Evolutionary conservation across 139 green algal genomes (phyloP).

Genomic region (Coelastrella sp.): DNA sequence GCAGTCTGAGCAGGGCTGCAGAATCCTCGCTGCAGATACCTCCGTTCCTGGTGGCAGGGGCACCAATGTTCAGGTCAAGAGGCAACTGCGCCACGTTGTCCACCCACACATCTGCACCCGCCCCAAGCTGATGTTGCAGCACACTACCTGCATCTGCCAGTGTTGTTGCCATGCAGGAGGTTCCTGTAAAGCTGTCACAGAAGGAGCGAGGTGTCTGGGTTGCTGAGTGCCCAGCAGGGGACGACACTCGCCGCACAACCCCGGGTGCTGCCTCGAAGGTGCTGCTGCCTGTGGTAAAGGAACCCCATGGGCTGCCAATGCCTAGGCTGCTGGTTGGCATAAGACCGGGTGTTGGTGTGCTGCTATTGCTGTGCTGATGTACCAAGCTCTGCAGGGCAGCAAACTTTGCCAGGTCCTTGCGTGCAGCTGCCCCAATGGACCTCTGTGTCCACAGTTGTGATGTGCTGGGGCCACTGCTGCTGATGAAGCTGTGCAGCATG

Average conservation of each 20-base stretch:
- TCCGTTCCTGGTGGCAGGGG: background rate
- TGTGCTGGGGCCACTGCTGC: background rate
- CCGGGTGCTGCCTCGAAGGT: background rate
- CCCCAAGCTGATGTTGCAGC: background rate
- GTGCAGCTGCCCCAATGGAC: constrained; percentile 27
- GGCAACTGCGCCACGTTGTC: background rate
- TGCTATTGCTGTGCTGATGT: constrained; percentile 37
- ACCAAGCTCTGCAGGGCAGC: constrained; percentile 30
- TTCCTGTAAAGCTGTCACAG: background rate
- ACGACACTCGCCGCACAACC: constrained; percentile 11
- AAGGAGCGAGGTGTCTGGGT: background rate
- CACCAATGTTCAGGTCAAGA: background rate
- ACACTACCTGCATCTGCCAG: background rate
- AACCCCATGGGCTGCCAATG: constrained; percentile 21
- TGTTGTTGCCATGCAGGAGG: background rate
- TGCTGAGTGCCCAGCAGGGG: constrained; percentile 1
- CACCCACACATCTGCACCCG: background rate
- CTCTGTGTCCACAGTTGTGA: constrained; percentile 37
- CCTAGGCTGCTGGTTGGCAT: background rate
- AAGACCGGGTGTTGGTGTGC: background rate
- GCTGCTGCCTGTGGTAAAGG: background rate
- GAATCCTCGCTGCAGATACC: background rate
- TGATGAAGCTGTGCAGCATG: background rate
- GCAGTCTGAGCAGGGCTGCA: background rate
- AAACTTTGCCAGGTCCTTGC: constrained; percentile 45